Percentiles rank a stretch among this genome's conserved stretches.
Evolutionary conservation across 768 basidiomycete genomes (phyloP).

Genomic region (Krasilnikovozyma curviuscula): DNA sequence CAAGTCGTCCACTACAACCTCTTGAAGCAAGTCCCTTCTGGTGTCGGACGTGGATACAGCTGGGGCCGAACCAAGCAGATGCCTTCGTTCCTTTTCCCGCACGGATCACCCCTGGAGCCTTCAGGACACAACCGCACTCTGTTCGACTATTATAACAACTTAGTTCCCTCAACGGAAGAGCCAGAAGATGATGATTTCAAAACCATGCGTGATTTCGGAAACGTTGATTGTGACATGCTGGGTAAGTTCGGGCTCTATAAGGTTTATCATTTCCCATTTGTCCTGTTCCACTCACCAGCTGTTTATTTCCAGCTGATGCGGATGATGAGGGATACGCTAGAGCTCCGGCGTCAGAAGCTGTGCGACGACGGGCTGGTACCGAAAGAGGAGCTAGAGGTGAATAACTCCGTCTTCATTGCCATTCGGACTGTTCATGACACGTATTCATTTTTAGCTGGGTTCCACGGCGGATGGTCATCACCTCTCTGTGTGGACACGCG

Average conservation of each 20-base stretch:
- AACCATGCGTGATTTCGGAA: slow-evolving; percentile 3
- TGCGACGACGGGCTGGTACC: slow-evolving; percentile 17
- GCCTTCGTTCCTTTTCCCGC: neutral
- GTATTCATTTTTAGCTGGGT: slow-evolving; percentile 12
- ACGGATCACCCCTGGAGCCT: neutral
- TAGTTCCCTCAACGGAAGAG: slow-evolving; percentile 1
- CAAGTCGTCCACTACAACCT: slow-evolving; percentile 29
- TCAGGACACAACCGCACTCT: slow-evolving; percentile 7
- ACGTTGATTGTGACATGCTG: slow-evolving; percentile 7
- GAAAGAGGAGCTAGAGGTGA: slow-evolving; percentile 13
- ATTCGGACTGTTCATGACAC: neutral
- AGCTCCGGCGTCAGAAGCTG: slow-evolving; percentile 11
- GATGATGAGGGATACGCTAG: slow-evolving; percentile 20
- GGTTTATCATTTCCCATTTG: neutral
- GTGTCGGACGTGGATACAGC: slow-evolving; percentile 16
- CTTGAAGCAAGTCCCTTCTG: slow-evolving; percentile 24
- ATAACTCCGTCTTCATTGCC: neutral
- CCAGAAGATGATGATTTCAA: neutral
- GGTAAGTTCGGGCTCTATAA: slow-evolving; percentile 4
- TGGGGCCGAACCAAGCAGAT: slow-evolving; percentile 15
- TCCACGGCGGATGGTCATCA: slow-evolving; percentile 18
- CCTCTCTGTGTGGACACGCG: slow-evolving; percentile 16
- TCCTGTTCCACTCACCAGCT: neutral
- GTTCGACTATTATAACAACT: neutral
- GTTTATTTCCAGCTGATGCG: slow-evolving; percentile 20